Conservation (phyloP, 2,329 filamentous ascomycete genomes). For the Botrytis medusae region DNA sequence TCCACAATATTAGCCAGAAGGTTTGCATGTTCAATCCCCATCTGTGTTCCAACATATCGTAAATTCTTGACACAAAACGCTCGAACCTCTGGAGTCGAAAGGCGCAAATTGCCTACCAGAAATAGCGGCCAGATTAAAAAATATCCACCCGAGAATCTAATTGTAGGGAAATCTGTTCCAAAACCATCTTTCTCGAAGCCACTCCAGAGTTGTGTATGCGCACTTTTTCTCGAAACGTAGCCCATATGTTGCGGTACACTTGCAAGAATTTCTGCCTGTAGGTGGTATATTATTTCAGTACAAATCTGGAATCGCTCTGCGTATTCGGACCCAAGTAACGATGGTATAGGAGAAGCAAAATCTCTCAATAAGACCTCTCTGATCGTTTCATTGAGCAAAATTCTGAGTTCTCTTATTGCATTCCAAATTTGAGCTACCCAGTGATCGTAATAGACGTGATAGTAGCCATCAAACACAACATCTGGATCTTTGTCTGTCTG, state of each 20-base stretch:
- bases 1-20: constrained; percentile 30
- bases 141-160: constrained; percentile 27
- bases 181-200: neutral
- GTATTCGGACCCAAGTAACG: constrained; percentile 26
- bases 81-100: constrained; percentile 23
- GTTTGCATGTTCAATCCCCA: constrained; percentile 34
- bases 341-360: constrained; percentile 12
- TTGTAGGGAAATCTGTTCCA: constrained; percentile 7
- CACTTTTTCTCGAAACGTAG: neutral
- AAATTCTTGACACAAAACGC: constrained; percentile 32
- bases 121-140: constrained; percentile 38
- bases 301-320: constrained; percentile 23
- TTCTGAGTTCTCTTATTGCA: constrained; percentile 30
- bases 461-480: constrained; percentile 35
- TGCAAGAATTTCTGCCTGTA: constrained; percentile 33
- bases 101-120: constrained; percentile 31
- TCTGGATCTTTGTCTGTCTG: constrained; percentile 32
- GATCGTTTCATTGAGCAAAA: constrained; percentile 34
- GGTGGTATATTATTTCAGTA: constrained; percentile 24
- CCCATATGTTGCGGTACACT: constrained; percentile 33
- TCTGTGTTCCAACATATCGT: constrained; percentile 26
- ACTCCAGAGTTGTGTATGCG: neutral
- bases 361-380: constrained; percentile 27
- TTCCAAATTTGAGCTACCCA: constrained; percentile 39
- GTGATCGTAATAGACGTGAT: constrained; percentile 34